Evolutionary conservation across 2,329 filamentous ascomycete genomes (phyloP), one percentile per base, ranked within the genome.

Genomic region (Aspergillus eucalypticola): DNA sequence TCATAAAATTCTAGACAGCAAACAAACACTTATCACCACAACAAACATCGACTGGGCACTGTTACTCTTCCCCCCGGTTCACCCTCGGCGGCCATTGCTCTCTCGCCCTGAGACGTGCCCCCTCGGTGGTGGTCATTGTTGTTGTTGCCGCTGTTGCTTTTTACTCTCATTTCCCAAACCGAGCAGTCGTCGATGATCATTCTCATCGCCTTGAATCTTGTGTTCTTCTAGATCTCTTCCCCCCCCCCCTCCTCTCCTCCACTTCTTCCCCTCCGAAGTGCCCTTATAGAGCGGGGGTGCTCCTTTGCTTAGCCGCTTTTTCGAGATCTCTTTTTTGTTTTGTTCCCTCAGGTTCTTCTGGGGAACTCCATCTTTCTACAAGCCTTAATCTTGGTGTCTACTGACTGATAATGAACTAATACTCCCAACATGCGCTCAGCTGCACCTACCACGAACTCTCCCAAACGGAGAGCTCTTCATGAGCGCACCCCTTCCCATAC

Each of bases 401-500:
- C 49, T 60, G 62, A 69, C 49, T 60, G 62, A 69, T 67, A 67
- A 76, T 74, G 73, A 65, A 67, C 65, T 73, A 70, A 71, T 71
- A 46, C 48, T 50, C 56, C 51, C 73, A 64, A 59, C 59, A 78
- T 77, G 73, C 70, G 74, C 65, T 74, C 71, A 44, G 63, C 66
- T 58, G 63, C 66, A 59, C 65, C 65, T 61, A 64, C 69, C 49
- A 64, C 72, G 41, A 68, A 65, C 42, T 64, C 77, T 52, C 74
- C 77, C 35, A 71, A 66, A 67, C 73, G 79, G 64, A 75, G 73
- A 66, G 76, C 76, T 59, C 75, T 82, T 55, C 77, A 80, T 69
- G 79, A 82, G 69, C 76, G 79, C 63, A 78, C 71, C 23, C 73
- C 75, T 41, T 81, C 80, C 29, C 76, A 81, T 58, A 75, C 74